Evolutionary conservation across 495 filamentous ascomycete genomes (phyloP).

Genomic region (Lasiosphaeriaceae sp.): DNA sequence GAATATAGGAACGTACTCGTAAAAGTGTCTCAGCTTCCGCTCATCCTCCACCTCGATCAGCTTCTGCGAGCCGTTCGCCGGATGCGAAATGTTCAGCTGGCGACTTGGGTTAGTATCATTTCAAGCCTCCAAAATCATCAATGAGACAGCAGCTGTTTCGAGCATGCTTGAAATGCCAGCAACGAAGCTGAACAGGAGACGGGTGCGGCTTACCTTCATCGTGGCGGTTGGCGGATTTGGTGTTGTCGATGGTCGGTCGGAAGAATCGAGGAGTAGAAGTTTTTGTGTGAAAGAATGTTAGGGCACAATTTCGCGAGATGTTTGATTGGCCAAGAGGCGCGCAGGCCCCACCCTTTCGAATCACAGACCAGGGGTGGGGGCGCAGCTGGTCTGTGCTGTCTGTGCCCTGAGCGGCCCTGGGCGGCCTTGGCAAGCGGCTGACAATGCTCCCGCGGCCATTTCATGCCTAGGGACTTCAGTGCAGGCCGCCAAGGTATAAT

Average conservation of each 20-base stretch:
- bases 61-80: constrained; percentile 98
- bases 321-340: constrained; percentile 16
- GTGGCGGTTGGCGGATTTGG: constrained; percentile 32
- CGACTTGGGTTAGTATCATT: constrained; percentile 17
- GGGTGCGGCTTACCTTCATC: constrained; percentile 30
- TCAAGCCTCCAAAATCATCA: not conserved
- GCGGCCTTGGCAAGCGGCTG: too few species aligned
- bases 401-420: too few species aligned
- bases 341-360: not conserved
- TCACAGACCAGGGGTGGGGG: not conserved
- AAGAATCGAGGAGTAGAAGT: constrained; percentile 25
- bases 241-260: constrained; percentile 23
- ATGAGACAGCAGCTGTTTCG: not conserved
- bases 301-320: constrained; percentile 22
- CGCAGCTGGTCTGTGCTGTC: too few species aligned
- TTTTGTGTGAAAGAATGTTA: constrained; percentile 35
- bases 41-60: constrained; percentile 98
- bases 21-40: constrained; percentile 63
- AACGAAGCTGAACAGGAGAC: not conserved
- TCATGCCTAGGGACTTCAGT: too few species aligned
- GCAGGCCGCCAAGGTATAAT: too few species aligned
- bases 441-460: too few species aligned
- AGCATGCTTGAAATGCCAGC: not conserved
- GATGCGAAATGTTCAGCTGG: constrained; percentile 95
- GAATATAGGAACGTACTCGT: constrained; percentile 44